Base-by-base conservation (phyloP, 257 asterid genomes). In the Petrea volubilis region DNA sequence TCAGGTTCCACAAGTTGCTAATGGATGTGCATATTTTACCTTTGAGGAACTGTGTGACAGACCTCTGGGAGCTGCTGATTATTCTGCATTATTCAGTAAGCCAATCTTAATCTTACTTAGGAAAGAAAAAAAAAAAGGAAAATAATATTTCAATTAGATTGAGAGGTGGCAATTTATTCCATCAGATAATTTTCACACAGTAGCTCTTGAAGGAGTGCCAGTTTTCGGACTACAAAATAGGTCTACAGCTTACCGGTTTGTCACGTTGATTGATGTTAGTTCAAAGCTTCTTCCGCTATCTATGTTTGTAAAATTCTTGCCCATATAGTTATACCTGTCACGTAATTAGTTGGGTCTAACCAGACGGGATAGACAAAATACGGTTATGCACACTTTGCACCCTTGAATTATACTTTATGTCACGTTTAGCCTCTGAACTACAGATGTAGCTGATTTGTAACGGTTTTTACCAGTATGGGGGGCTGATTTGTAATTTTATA, bases 61-160 rank as follows among this genome's bases (percentile, higher is more conserved):
- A 72, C 93, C 93, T 73, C 90, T 85, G 46, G 93, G 93, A 1
- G 93, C 93, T 12, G 93, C 93, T 34, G 93, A 87, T 70, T 87
- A 87, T 67, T 75, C 83, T 71, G 92, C 86, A 43, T 77, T 86
- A 74, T 86, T 73, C 56, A 86, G 92, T 86, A 72, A 81, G 87
- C 72, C 43, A 17, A 15, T 46, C 6, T 23, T 15, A 15, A 12
- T 15, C 17, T 15, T 2, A n/a, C 9, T 5, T 46, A 15, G 4
- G 0, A 10, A 10, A 34, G 40, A 4, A 34, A 4, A 6, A 10
- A 1, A 1, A 9, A 46, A 2, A 17, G 1, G 1, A 15, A n/a
- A 5, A 15, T n/a, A 5, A 46, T 46, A 5, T 6, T 28, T 5
- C 0, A 49, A 6, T 44, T 13, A 1, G 2, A 7, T 44, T 6